phyloP scores from a whole-genome alignment of 192 early-diverging fungal species.

The Coemansia sp. region DNA sequence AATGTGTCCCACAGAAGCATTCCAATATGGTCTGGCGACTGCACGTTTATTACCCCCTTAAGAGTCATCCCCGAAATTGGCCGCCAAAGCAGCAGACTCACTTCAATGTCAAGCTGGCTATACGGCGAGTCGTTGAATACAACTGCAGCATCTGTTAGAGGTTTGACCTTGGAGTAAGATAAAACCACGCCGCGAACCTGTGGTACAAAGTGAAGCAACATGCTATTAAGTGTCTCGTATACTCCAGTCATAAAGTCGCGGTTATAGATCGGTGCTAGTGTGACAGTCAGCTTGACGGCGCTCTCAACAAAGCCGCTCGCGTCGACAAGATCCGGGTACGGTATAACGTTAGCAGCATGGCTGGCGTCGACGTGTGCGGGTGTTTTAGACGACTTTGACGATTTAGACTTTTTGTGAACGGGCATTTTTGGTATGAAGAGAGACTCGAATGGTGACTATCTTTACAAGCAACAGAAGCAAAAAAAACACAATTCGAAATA shows the following conservation, averaged over 20 bases:
- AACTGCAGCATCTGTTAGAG: constrained; percentile 58
- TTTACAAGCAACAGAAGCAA: constrained; percentile 1
- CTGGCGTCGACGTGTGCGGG: constrained; percentile 1
- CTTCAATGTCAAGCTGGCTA: constrained; percentile 71
- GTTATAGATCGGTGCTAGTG: constrained; percentile 41
- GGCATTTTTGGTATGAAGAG: constrained; percentile 12
- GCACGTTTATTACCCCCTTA: constrained; percentile 72
- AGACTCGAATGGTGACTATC: no score
- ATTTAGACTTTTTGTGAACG: constrained; percentile 21
- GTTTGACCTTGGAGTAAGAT: constrained; percentile 68
- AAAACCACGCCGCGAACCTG: constrained; percentile 86
- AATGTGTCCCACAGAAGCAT: constrained; percentile 90
- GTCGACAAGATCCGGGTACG: constrained; percentile 24
- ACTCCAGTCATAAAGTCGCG: constrained; percentile 40
- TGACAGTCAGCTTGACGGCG: constrained; percentile 36
- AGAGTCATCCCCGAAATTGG: constrained; percentile 61
- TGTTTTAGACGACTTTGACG: constrained; percentile 17
- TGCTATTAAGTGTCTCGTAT: constrained; percentile 49
- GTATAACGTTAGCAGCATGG: constrained; percentile 8
- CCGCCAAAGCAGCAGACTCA: constrained; percentile 71
- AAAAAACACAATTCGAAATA: not conserved
- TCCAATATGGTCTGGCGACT: constrained; percentile 92
- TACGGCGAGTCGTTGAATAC: constrained; percentile 84
- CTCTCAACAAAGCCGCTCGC: constrained; percentile 46
- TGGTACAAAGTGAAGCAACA: constrained; percentile 70